Base-by-base conservation (phyloP, 345 rosid genomes). In the Citrus reticulata region DNA sequence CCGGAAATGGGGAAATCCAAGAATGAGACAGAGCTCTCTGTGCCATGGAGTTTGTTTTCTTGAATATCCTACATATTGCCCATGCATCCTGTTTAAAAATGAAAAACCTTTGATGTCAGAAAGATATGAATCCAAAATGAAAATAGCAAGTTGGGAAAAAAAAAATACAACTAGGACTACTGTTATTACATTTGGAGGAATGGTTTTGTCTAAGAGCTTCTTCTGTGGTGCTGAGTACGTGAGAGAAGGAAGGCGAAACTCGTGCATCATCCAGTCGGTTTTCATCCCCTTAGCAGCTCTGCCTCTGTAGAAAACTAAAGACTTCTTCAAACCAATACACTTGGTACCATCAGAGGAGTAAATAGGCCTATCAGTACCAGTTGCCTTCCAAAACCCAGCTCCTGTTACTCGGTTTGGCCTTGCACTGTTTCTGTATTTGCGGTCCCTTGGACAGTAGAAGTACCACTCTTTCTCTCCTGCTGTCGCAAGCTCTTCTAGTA, bases 241-340 rank as follows among this genome's bases (percentile, higher is more conserved):
- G 10, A 89, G 73, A 49, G 99, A 88, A 79, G 99, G 99, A 46
- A 95, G 88, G 17, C 97, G 93, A 72, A 93, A 95, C 71, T 95
- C 99, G n/a, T 95, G 99, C 99, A 95, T 95, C 99, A 95, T 95
- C 99, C 98, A 95, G 75, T 95, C 99, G 4, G 98, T 95, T 84
- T 95, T 95, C 30, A 89, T 74, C 81, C 99, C 99, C 86, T 87
- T 93, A 42, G 97, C 97, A 7, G 98, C 99, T 87, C 97, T 78
- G 19, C 99, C 99, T 78, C 95, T 85, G 68, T 95, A 95, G 86
- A 95, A 93, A 46, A 95, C 99, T 4, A 95, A 87, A 5, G 99
- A 95, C 65, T 95, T 95, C 90, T 95, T 95, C 79, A 95, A 60
- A 42, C 99, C 98, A 9, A 95, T 92, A 88, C 98, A 95, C 77